phyloP scores from a whole-genome alignment of 345 rosid genomes.

The Triadica sebifera region DNA sequence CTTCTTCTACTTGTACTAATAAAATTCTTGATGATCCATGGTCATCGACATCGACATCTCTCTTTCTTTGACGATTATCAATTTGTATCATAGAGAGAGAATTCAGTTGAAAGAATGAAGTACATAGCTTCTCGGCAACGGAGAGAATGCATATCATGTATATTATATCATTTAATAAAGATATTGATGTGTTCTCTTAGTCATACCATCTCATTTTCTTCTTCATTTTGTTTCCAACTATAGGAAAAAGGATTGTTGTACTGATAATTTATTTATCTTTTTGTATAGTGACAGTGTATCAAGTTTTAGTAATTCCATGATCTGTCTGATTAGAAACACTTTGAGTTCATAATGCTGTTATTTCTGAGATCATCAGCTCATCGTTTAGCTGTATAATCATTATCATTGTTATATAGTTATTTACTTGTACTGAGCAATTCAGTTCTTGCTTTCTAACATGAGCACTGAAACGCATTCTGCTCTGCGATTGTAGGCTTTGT shows the following conservation, averaged over 20 bases:
- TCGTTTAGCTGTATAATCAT: background rate
- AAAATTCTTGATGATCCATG: conserved; percentile 5
- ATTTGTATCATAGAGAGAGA: conserved; percentile 9
- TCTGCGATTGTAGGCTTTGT: too few species aligned
- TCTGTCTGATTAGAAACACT: background rate
- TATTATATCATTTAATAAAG: conserved; percentile 22
- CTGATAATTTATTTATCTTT: background rate
- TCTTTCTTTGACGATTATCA: conserved; percentile 1
- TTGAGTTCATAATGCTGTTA: background rate
- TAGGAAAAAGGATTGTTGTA: conserved; percentile 2
- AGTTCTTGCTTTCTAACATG: too few species aligned
- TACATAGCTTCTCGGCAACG: conserved; percentile 20
- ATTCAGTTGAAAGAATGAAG: conserved; percentile 24
- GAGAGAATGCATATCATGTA: conserved; percentile 27
- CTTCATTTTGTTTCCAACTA: conserved; percentile 3
- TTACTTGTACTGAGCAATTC: too few species aligned
- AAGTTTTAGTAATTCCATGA: background rate
- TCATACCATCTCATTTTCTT: background rate
- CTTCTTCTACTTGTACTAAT: conserved; percentile 6
- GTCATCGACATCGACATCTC: background rate
- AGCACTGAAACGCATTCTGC: too few species aligned
- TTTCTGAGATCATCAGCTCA: background rate
- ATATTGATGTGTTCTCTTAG: conserved; percentile 7
- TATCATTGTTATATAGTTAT: too few species aligned
- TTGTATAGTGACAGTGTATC: background rate